Evolutionary conservation across 441 rosid species (phyloP).

Genomic region (Syzygium malaccense): DNA sequence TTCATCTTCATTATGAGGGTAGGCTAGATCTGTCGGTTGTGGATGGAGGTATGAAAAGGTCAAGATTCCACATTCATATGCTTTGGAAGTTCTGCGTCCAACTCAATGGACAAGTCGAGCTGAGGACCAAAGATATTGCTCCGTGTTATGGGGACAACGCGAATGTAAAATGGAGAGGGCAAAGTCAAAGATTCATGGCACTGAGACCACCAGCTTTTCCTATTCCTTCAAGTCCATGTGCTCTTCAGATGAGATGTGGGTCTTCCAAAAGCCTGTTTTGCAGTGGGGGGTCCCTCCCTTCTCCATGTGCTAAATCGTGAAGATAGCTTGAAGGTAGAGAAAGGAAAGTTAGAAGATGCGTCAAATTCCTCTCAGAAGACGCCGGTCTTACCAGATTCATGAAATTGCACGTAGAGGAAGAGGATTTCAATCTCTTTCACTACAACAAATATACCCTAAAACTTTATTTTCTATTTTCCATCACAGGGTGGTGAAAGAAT

Average conservation of each 20-base stretch:
- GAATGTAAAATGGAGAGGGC: neutral
- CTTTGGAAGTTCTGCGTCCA: neutral
- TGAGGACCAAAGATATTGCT: neutral
- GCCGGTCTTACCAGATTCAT: neutral
- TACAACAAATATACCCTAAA: neutral
- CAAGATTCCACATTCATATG: neutral
- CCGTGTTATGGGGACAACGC: neutral
- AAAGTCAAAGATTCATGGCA: constrained; percentile 10
- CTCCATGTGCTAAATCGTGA: neutral
- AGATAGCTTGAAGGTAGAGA: neutral
- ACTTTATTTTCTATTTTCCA: neutral
- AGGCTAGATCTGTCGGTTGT: neutral
- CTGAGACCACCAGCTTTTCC: neutral
- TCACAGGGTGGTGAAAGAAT: neutral
- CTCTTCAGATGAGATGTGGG: neutral
- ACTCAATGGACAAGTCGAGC: neutral
- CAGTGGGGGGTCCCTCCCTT: neutral
- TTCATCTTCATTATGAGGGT: neutral
- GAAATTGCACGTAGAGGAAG: neutral
- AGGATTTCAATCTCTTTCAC: neutral
- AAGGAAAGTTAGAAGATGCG: neutral
- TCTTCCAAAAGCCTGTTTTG: neutral
- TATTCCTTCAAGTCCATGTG: neutral
- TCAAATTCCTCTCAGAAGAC: neutral
- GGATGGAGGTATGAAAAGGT: neutral